Base-by-base conservation (phyloP, 139 green algal genomes). In the Choricystis sp. region DNA sequence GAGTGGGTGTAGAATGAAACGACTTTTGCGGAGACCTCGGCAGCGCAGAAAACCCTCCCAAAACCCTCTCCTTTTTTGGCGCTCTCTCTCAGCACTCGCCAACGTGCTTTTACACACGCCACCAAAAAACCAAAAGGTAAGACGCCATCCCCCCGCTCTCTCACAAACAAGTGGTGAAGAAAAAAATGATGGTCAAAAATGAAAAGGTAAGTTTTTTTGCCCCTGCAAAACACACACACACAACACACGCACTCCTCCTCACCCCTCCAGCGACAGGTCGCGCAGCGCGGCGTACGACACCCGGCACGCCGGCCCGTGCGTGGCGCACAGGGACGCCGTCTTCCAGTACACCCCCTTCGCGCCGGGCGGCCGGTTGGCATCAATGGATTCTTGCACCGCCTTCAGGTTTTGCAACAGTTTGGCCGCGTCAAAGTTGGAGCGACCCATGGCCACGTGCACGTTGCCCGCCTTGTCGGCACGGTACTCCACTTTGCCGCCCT, bases 401-500 rank as follows among this genome's bases (percentile, higher is more conserved):
- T 94, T 94, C 19, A 99, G 77, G 81, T 99, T 99, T 25, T 65
- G 72, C 60, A 96, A 60, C 49, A 99, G 77, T 60, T 94, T 78
- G 24, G 92, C 82, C 5, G 80, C 68, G 67, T 77, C 77, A 81
- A 99, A 99, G 68, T 82, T 78, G 24, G 84, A 66, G 65, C 90
- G 91, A 55, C 94, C 94, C 64, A 97, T 94, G 49, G 85, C 79
- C 40, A 98, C 72, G 76, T 99, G 94, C 58, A 98, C 77, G 75
- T 97, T 99, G 62, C 94, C 94, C 0, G 79, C 80, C 78, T 98
- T 98, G 83, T 99, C 94, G 66, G 94, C 80, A 16, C 94, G 78
- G 81, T 96, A 98, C 80, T 99, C 94, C 56, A 98, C 93, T 79
- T 98, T 98, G 71, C 93, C 93, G 23, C 88, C 89, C 86, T 98